These are phyloP conservation scores for Tulasnella sp. DNA, from an alignment of 768 basidiomycete genomes.

Conservation along the genomic window DNA sequence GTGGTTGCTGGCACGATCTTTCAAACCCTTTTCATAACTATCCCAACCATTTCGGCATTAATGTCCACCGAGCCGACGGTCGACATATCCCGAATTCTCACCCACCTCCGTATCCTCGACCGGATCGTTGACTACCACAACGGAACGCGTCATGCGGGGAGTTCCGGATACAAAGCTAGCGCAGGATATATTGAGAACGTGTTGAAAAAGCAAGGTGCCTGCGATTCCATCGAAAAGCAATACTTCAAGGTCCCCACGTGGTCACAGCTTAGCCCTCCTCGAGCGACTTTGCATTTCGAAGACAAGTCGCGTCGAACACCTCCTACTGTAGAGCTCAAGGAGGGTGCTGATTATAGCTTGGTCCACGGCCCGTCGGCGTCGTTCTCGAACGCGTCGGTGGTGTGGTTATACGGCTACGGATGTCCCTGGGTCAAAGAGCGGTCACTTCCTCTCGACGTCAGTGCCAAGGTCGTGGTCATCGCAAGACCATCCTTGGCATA, in stretches of 20 bases:
- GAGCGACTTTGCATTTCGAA: not conserved
- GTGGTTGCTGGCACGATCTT: no score
- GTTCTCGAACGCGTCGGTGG: not conserved
- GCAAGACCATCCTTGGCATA: not conserved
- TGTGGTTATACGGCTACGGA: not conserved
- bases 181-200: not conserved
- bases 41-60: no score
- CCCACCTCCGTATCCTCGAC: not conserved
- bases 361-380: not conserved
- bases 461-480: not conserved
- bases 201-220: not conserved
- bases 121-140: not conserved
- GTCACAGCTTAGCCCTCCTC: not conserved
- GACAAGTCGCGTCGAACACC: no score
- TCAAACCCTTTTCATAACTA: no score
- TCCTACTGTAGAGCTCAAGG: not conserved
- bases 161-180: not conserved
- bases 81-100: slow-evolving; percentile 5
- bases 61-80: not conserved
- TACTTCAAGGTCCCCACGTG: not conserved
- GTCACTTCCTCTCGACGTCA: not conserved
- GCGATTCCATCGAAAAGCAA: not conserved
- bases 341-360: not conserved
- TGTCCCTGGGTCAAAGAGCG: not conserved
- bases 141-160: not conserved